Evolutionary conservation across 805 yeast genomes (phyloP).

Genomic region (Grigorovia yakushimaensis): DNA sequence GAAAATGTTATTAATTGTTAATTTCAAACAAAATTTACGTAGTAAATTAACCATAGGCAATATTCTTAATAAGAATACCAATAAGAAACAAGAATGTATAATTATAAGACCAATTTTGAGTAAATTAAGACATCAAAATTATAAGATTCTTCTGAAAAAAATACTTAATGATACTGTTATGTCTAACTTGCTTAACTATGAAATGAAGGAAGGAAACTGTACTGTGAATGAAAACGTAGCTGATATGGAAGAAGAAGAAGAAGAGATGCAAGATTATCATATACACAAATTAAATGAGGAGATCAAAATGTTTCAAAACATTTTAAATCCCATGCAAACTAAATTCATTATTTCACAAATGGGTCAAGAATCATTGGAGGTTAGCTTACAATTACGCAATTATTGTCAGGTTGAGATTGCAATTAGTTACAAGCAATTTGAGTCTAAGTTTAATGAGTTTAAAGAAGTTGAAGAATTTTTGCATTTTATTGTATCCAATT

Average conservation of each 20-base stretch:
- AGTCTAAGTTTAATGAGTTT: slow-evolving; percentile 25
- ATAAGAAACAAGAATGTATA: slow-evolving; percentile 12
- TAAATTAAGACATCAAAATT: slow-evolving; percentile 25
- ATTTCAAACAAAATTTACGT: slow-evolving; percentile 31
- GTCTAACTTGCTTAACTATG: slow-evolving; percentile 14
- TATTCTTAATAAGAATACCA: slow-evolving; percentile 1
- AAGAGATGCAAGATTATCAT: slow-evolving; percentile 11
- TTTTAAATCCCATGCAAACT: slow-evolving; percentile 17
- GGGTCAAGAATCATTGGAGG: slow-evolving; percentile 8
- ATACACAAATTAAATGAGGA: slow-evolving; percentile 18
- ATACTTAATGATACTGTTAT: slow-evolving; percentile 20
- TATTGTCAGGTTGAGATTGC: slow-evolving; percentile 24
- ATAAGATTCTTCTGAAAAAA: slow-evolving; percentile 19
- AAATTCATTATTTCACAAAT: slow-evolving; percentile 10
- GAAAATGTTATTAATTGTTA: slow-evolving; percentile 29
- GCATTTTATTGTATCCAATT: slow-evolving; percentile 25
- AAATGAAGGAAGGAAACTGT: slow-evolving; percentile 1
- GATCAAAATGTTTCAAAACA: slow-evolving; percentile 15
- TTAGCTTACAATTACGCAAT: slow-evolving; percentile 22
- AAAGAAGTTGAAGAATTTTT: slow-evolving; percentile 28
- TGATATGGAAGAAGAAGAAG: background rate
- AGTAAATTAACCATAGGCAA: slow-evolving; percentile 15
- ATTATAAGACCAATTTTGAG: slow-evolving; percentile 27
- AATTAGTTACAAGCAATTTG: slow-evolving; percentile 17
- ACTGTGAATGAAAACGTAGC: background rate